These are phyloP conservation scores for Venturia oleaginea DNA, from an alignment of 2,329 filamentous ascomycete genomes.

Conservation along the genomic window DNA sequence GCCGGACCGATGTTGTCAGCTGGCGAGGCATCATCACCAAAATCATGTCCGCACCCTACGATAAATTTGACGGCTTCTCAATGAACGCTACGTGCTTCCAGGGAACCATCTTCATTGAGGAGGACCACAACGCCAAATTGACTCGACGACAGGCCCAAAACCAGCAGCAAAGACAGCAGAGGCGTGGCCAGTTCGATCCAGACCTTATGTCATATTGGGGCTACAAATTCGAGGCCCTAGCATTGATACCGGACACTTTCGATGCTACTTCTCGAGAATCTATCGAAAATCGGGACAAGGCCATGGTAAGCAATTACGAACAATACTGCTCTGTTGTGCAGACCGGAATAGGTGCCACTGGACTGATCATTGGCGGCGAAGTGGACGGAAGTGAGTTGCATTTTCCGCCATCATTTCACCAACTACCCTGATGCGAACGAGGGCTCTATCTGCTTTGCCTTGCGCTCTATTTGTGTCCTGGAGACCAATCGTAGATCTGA, in stretches of 20 bases:
- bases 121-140: conserved; percentile 68
- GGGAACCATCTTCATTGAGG: conserved; percentile 83
- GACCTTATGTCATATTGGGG: conserved; percentile 93
- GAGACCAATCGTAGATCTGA: background rate
- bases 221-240: conserved; percentile 92
- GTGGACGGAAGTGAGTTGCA: conserved; percentile 65
- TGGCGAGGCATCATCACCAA: conserved; percentile 99
- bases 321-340: conserved; percentile 94
- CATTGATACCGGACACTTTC: conserved; percentile 67
- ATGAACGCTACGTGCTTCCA: conserved; percentile 94
- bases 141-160: conserved; percentile 51
- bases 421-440: background rate
- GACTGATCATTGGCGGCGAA: conserved; percentile 77
- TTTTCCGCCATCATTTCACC: conserved; percentile 8
- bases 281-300: conserved; percentile 66
- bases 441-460: background rate
- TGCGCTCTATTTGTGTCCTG: background rate
- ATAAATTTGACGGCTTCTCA: conserved; percentile 77
- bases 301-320: conserved; percentile 75
- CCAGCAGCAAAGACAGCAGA: conserved; percentile 28
- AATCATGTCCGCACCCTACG: conserved; percentile 81
- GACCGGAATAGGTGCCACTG: conserved; percentile 68
- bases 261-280: conserved; percentile 60
- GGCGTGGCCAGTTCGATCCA: conserved; percentile 42
- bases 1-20: conserved; percentile 73